phyloP scores from a whole-genome alignment of 768 basidiomycete genomes.

The Rickenella mellea region DNA sequence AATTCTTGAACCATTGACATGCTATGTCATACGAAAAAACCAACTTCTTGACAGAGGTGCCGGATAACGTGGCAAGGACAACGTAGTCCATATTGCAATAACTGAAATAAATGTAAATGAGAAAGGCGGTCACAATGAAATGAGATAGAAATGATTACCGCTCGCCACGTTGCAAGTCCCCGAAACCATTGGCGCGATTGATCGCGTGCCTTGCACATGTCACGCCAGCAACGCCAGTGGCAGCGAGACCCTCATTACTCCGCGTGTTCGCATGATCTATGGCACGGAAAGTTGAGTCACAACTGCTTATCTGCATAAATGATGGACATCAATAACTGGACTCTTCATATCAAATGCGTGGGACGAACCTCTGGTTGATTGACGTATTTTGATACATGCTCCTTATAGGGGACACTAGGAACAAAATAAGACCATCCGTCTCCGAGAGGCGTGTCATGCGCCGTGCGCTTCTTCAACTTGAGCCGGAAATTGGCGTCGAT shows the following conservation, averaged over 20 bases:
- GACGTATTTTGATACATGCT: background rate
- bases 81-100: conserved; percentile 17
- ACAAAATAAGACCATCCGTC: conserved; percentile 12
- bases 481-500: conserved; percentile 26
- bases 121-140: background rate
- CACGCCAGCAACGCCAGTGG: conserved; percentile 14
- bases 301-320: conserved; percentile 10
- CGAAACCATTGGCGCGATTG: conserved; percentile 12
- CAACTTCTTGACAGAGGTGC: background rate
- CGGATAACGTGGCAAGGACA: conserved; percentile 2
- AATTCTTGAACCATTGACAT: conserved; percentile 8
- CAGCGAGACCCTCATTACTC: conserved; percentile 9
- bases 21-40: conserved; percentile 9
- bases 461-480: conserved; percentile 14
- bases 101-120: conserved; percentile 3
- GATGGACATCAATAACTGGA: conserved; percentile 1
- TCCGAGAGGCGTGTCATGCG: background rate
- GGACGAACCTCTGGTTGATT: conserved; percentile 6
- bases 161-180: conserved; percentile 18
- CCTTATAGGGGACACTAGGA: background rate
- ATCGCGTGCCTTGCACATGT: conserved; percentile 12
- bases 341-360: background rate
- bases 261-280: conserved; percentile 3
- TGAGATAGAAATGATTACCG: conserved; percentile 8
- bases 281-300: conserved; percentile 5